phyloP scores from a whole-genome alignment of 768 basidiomycete genomes.

The Cubamyces lactineus region DNA sequence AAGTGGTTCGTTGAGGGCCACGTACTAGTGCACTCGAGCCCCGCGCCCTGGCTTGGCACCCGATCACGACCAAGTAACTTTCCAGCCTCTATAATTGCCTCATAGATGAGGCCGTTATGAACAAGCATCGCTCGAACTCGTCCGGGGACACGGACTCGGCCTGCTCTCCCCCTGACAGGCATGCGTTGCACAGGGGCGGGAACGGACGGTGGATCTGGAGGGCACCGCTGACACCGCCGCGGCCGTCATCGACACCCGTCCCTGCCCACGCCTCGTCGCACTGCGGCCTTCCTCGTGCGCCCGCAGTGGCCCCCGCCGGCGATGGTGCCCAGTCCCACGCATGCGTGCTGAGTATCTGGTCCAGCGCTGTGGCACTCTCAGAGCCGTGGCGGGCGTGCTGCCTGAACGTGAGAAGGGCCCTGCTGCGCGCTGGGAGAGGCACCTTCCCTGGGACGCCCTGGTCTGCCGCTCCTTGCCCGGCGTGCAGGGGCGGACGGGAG shows the following conservation, averaged over 20 bases:
- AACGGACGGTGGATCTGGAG: background rate
- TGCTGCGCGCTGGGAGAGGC: constrained; percentile 20
- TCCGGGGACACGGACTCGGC: no score
- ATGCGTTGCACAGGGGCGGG: background rate
- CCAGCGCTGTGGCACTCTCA: constrained; percentile 10
- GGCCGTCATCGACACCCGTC: background rate
- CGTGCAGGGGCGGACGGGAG: no score
- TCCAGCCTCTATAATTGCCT: background rate
- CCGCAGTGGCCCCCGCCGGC: no score
- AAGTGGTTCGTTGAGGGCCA: background rate
- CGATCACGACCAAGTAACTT: background rate
- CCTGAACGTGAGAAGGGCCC: constrained; percentile 23
- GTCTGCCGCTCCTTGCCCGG: no score
- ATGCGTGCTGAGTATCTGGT: constrained; percentile 3
- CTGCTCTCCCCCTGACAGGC: background rate
- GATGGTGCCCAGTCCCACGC: constrained; percentile 3
- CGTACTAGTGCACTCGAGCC: background rate
- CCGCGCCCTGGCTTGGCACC: constrained; percentile 16
- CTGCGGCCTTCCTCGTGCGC: no score
- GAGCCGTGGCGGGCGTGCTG: constrained; percentile 22
- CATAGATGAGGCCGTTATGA: background rate
- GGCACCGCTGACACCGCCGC: no score
- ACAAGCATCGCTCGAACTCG: background rate
- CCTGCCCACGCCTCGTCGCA: background rate
- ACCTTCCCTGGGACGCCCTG: background rate